Conservation (phyloP, 345 rosid genomes). For the Mallotus nudiflorus region DNA sequence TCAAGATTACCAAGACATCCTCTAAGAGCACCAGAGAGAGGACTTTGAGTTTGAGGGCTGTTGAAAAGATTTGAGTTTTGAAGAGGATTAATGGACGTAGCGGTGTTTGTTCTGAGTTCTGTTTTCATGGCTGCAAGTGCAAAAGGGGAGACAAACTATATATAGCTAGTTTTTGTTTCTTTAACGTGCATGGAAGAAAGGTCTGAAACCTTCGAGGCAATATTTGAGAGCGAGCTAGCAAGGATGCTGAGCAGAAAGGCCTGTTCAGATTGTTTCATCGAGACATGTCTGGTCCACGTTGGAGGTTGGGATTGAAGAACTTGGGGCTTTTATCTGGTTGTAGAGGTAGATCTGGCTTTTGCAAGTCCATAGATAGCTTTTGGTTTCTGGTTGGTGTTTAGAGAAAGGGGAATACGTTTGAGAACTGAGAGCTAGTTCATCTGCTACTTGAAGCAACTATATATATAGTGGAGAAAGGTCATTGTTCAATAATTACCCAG, state of each 20-base stretch:
- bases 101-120: conserved; percentile 39
- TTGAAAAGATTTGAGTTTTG: conserved; percentile 44
- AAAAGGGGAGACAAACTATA: neutral
- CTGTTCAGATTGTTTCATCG: neutral
- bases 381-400: neutral
- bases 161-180: conserved; percentile 14
- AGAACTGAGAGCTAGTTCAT: conserved; percentile 17
- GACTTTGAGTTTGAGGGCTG: conserved; percentile 33
- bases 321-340: conserved; percentile 34
- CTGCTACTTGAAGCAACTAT: conserved; percentile 5
- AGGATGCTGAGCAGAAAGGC: neutral
- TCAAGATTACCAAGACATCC: conserved; percentile 72
- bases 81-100: conserved; percentile 36
- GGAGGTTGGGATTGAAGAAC: conserved; percentile 29
- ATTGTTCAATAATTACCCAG: conserved; percentile 21
- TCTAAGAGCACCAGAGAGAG: conserved; percentile 53
- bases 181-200: conserved; percentile 28
- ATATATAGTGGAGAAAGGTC: conserved; percentile 19
- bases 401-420: neutral
- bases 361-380: conserved; percentile 7
- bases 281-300: conserved; percentile 25
- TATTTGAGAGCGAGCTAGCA: neutral
- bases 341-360: neutral
- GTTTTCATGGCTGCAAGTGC: conserved; percentile 39
- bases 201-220: neutral